Evolutionary conservation across 352 stramenopile species (phyloP).

Genomic region (Globisporangium cylindrosporum): DNA sequence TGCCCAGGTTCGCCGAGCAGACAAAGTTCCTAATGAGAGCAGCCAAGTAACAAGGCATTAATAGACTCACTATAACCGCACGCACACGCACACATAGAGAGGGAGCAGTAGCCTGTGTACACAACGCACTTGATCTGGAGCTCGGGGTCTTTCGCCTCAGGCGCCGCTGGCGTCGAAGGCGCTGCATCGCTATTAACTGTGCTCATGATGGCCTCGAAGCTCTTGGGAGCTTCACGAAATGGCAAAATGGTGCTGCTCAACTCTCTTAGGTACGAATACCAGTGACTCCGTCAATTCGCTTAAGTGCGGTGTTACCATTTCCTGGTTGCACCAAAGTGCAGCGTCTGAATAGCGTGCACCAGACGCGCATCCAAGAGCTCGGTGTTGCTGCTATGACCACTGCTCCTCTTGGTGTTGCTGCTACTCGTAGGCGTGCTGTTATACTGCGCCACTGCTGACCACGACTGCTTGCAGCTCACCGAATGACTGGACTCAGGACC

Average conservation of each 20-base stretch:
- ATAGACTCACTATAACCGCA: not conserved
- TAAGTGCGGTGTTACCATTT: conserved; percentile 9
- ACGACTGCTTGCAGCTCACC: not conserved
- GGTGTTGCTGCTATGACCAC: too few species aligned
- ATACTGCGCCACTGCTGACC: not conserved
- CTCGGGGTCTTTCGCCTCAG: conserved; percentile 16
- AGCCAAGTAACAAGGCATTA: not conserved
- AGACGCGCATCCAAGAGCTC: conserved; percentile 29
- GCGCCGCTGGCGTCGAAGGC: conserved; percentile 12
- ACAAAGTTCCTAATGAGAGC: conserved; percentile 57
- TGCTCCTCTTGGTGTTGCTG: not conserved
- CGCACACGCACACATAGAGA: not conserved
- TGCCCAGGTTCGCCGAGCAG: conserved; percentile 75
- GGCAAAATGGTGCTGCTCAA: conserved; percentile 3
- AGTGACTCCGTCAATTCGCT: not conserved
- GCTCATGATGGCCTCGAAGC: not conserved
- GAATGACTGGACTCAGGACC: not conserved
- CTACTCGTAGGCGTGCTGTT: not conserved
- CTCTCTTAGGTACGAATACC: not conserved
- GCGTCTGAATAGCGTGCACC: conserved; percentile 27
- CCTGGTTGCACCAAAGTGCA: conserved; percentile 24
- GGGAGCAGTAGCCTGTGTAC: not conserved
- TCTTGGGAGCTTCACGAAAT: not conserved
- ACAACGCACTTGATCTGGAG: conserved; percentile 65
- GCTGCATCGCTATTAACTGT: conserved; percentile 6